A percentile compares a stretch with the other conserved stretches of the same genome.
These are phyloP conservation scores for Colletotrichum tropicicola DNA, from an alignment of 2,329 filamentous ascomycete species.

Conservation along the genomic window DNA sequence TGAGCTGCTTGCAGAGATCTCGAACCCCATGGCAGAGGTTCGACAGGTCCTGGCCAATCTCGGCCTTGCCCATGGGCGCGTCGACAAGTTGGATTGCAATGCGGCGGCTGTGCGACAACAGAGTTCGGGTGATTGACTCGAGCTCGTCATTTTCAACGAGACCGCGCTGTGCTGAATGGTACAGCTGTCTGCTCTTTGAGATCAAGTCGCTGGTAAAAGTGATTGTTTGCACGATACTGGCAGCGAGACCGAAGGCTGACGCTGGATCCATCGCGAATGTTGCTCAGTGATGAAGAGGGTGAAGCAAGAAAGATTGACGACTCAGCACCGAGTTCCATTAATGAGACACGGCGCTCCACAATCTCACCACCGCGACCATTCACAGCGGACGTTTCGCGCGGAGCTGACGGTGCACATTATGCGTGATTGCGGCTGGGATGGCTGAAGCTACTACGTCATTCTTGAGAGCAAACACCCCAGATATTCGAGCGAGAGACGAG, in stretches of 20 bases:
- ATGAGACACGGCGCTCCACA: too few species aligned
- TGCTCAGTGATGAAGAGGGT: neutral
- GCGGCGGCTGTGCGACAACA: neutral
- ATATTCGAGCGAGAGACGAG: too few species aligned
- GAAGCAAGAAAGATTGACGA: neutral
- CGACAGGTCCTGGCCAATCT: neutral
- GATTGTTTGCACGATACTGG: neutral
- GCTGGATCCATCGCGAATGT: neutral
- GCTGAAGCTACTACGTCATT: too few species aligned
- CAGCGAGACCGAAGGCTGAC: neutral
- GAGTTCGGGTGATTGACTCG: neutral
- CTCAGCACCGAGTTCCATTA: too few species aligned
- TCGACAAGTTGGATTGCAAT: neutral
- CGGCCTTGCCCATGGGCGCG: neutral
- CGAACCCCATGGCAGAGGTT: neutral
- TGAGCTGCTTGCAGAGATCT: neutral
- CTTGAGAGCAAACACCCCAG: too few species aligned
- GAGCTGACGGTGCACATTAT: too few species aligned
- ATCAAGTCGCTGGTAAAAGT: neutral
- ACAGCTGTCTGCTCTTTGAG: neutral
- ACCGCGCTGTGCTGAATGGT: neutral
- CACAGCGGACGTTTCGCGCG: too few species aligned
- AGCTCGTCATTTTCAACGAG: neutral
- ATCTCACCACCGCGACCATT: too few species aligned
- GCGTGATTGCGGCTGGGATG: too few species aligned